Percentiles rank a stretch among this genome's conserved stretches.
These are phyloP conservation scores for Phytophthora melonis DNA, from an alignment of 352 stramenopile genomes.

Conservation along the genomic window DNA sequence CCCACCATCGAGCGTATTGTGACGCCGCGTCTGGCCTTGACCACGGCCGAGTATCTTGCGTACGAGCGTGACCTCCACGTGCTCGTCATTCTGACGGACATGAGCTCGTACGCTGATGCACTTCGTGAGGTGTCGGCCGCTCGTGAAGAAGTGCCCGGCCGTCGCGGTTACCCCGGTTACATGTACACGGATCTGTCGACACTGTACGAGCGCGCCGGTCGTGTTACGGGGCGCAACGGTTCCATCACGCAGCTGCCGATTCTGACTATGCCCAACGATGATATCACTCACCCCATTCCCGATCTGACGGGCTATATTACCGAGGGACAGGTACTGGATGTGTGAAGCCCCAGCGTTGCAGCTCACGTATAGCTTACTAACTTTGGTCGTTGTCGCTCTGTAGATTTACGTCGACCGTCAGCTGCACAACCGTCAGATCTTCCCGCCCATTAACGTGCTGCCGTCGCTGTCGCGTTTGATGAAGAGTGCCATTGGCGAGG, in stretches of 20 bases:
- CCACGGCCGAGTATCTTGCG: constrained; percentile 98
- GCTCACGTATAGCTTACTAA: background rate
- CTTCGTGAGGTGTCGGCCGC: constrained; percentile 97
- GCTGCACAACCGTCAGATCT: constrained; percentile 99
- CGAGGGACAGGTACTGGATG: constrained; percentile 92
- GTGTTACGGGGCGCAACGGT: constrained; percentile 97
- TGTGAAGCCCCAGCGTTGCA: background rate
- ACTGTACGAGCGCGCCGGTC: constrained; percentile 98
- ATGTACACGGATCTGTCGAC: constrained; percentile 99
- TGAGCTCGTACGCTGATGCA: constrained; percentile 99
- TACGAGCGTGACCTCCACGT: constrained; percentile 99
- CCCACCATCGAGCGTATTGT: constrained; percentile 99
- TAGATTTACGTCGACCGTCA: constrained; percentile 98
- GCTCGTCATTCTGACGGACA: constrained; percentile 99
- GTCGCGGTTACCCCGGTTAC: constrained; percentile 99
- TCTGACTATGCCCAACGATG: constrained; percentile 99
- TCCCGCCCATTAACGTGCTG: constrained; percentile 99
- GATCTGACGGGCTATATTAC: constrained; percentile 99
- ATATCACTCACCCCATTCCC: constrained; percentile 99
- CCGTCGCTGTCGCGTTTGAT: constrained; percentile 99
- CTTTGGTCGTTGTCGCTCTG: constrained; percentile 10
- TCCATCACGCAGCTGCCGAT: constrained; percentile 99
- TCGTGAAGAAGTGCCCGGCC: constrained; percentile 96
- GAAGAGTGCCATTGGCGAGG: constrained; percentile 99
- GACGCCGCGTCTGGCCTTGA: constrained; percentile 98